Evolutionary conservation across 2,329 filamentous ascomycete genomes (phyloP).

Genomic region (Alternaria conjuncta): DNA sequence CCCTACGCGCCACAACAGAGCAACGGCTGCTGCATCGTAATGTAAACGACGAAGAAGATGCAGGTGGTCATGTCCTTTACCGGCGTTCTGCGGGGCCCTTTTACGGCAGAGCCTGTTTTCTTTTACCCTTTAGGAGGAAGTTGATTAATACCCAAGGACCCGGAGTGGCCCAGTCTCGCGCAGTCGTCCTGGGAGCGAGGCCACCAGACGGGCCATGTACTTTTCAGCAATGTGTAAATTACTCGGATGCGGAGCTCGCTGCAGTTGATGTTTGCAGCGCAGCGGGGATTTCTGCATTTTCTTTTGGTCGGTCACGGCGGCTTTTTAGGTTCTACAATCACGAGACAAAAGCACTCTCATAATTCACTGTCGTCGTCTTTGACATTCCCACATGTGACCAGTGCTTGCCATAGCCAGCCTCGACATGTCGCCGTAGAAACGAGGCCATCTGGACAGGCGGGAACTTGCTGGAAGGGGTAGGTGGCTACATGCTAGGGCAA

Average conservation of each 20-base stretch:
- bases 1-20: conserved; percentile 97
- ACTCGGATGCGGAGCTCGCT: conserved; percentile 41
- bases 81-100: conserved; percentile 48
- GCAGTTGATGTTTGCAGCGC: conserved; percentile 35
- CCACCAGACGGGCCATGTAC: conserved; percentile 44
- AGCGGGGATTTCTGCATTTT: conserved; percentile 31
- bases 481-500: conserved; percentile 16
- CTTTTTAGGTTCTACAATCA: conserved; percentile 36
- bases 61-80: conserved; percentile 45
- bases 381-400: background rate
- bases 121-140: conserved; percentile 41
- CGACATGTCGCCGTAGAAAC: background rate
- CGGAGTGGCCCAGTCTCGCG: conserved; percentile 22
- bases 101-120: conserved; percentile 45
- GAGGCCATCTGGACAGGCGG: background rate
- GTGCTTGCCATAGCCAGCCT: background rate
- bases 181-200: conserved; percentile 37
- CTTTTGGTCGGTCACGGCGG: conserved; percentile 30
- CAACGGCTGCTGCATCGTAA: conserved; percentile 91
- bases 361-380: background rate
- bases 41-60: conserved; percentile 64
- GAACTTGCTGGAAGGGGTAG: conserved; percentile 15
- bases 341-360: conserved; percentile 15
- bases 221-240: conserved; percentile 51
- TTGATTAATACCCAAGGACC: conserved; percentile 46